Base-by-base conservation (phyloP, 352 stramenopile genomes). In the Phytophthora sp. region DNA sequence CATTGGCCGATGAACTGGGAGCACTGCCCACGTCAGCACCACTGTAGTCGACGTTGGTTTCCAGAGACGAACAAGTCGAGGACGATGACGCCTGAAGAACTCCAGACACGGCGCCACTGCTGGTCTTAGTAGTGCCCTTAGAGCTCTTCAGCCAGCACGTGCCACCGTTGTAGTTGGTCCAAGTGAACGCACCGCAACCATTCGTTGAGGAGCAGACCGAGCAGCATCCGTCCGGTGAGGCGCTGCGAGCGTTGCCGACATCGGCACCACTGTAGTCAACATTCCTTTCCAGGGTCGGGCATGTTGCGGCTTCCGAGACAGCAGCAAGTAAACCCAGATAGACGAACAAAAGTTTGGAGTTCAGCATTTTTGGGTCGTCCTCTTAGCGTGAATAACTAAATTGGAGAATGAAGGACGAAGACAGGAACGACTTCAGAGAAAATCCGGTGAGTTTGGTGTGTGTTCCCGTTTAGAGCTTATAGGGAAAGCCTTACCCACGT, bases 341-440 rank as follows among this genome's bases (percentile, higher is more conserved):
- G 41, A 61, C 15, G 15, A 51, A 16, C 3, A 67, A 7, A 6
- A 67, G 8, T 53, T 59, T 56, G 12, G 13, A 9, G 31, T 15
- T 50, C 4, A 57, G 21, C 63, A 71, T 71, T 18, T 3, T 20
- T 31, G n/a, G 21, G 15, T 20, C 49, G 38, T 13, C n/a, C 33
- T 23, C 7, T 20, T 24, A 16, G 20, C 21, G 24, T 15, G 15
- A 36, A 16, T 12, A 8, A 35, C 16, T 5, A 57, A 63, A 69
- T 57, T 47, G 42, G 53, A 38, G 52, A 69, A 52, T 69, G 60
- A 63, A 18, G n/a, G n/a, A n/a, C n/a, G n/a, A n/a, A n/a, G n/a
- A n/a, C n/a, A n/a, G n/a, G n/a, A n/a, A n/a, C n/a, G n/a, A n/a
- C n/a, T n/a, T n/a, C n/a, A n/a, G n/a, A n/a, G n/a, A n/a, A n/a